Conservation (phyloP, 306 rosid species). For the Trifolium fragiferum region DNA sequence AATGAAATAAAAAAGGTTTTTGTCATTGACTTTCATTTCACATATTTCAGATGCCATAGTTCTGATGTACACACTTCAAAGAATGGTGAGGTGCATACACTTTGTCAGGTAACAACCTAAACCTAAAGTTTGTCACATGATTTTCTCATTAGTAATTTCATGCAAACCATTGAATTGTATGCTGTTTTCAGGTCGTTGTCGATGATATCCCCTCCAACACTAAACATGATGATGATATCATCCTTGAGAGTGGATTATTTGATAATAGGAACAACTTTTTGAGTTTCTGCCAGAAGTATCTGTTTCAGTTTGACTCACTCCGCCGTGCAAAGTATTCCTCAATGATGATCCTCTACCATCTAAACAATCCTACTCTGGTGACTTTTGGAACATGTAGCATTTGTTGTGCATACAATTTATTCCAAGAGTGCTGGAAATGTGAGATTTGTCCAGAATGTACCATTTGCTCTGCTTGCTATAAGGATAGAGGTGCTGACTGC, state of each 20-base stretch:
- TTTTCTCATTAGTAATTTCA: conserved; percentile 8
- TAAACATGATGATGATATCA: conserved; percentile 56
- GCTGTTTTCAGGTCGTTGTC: conserved; percentile 47
- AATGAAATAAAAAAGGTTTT: neutral
- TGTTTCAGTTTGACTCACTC: conserved; percentile 64
- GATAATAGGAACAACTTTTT: conserved; percentile 50
- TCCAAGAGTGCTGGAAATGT: conserved; percentile 51
- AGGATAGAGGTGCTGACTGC: conserved; percentile 45
- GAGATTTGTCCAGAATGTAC: conserved; percentile 50
- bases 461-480: conserved; percentile 52
- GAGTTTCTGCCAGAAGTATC: conserved; percentile 56
- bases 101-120: conserved; percentile 49
- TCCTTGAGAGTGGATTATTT: conserved; percentile 48
- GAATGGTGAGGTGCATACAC: conserved; percentile 51
- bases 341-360: conserved; percentile 59
- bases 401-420: conserved; percentile 42
- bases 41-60: conserved; percentile 51
- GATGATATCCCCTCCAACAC: conserved; percentile 52
- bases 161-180: conserved; percentile 17
- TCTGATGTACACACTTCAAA: conserved; percentile 47
- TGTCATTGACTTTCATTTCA: conserved; percentile 22
- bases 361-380: conserved; percentile 32
- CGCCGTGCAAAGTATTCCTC: conserved; percentile 74
- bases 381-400: conserved; percentile 43
- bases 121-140: conserved; percentile 6